phyloP scores from a whole-genome alignment of 352 stramenopile species.

The Globisporangium orthogonon region DNA sequence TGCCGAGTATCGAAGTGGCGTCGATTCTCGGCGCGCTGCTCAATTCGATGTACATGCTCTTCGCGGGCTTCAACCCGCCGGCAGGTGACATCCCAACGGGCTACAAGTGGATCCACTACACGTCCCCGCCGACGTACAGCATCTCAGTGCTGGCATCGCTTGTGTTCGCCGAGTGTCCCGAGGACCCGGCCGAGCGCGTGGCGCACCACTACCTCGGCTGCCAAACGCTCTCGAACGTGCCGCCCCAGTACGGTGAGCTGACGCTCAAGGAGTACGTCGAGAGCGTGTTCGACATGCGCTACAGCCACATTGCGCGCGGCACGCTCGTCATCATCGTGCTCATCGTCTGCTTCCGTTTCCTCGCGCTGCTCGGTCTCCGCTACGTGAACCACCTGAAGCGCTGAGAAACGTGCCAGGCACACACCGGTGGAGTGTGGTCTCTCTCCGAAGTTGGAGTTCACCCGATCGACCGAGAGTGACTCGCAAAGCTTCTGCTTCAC shows the following conservation, averaged over 20 bases:
- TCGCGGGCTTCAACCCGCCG: conserved; percentile 43
- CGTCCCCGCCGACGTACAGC: conserved; percentile 37
- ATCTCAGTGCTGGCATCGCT: conserved; percentile 31
- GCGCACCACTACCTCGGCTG: conserved; percentile 21
- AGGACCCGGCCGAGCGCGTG: conserved; percentile 3
- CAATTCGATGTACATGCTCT: conserved; percentile 56
- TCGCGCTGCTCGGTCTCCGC: conserved; percentile 37
- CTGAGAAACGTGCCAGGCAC: conserved; percentile 1
- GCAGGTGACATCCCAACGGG: conserved; percentile 28
- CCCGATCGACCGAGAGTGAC: too few relatives aligned
- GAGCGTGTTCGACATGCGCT: conserved; percentile 26
- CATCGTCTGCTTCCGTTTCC: conserved; percentile 39
- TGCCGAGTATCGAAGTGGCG: conserved; percentile 38
- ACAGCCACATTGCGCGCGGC: conserved; percentile 24
- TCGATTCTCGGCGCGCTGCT: conserved; percentile 35
- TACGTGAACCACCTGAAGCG: conserved; percentile 52
- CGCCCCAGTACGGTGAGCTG: conserved; percentile 21
- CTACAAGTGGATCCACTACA: conserved; percentile 61
- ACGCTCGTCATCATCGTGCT: conserved; percentile 23
- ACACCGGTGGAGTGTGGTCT: too few relatives aligned
- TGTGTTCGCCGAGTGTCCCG: conserved; percentile 32
- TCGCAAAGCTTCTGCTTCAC: too few relatives aligned
- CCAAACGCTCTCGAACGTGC: conserved; percentile 19
- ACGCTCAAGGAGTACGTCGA: conserved; percentile 42
- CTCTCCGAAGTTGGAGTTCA: too few relatives aligned